phyloP scores from a whole-genome alignment of 352 stramenopile genomes.

The Blastocystis sp. region DNA sequence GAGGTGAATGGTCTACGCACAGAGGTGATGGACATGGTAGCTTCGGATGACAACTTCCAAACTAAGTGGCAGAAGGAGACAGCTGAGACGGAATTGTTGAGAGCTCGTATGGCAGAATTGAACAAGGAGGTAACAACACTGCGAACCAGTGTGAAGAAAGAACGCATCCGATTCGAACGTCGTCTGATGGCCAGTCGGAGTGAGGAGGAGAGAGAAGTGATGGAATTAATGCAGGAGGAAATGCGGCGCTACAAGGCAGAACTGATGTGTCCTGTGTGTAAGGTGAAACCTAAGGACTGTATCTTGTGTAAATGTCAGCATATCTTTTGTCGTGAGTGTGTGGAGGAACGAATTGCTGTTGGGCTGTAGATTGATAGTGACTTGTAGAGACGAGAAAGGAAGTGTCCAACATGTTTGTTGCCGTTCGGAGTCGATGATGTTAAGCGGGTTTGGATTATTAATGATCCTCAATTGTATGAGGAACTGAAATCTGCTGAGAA shows the following conservation, averaged over 20 bases:
- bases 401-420: constrained; percentile 48
- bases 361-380: background rate
- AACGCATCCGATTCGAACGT: constrained; percentile 21
- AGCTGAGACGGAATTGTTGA: background rate
- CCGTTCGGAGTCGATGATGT: constrained; percentile 63
- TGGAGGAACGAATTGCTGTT: constrained; percentile 40
- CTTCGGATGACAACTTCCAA: background rate
- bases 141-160: background rate
- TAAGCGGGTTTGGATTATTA: constrained; percentile 55
- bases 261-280: constrained; percentile 51
- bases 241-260: constrained; percentile 46
- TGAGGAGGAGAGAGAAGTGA: constrained; percentile 30
- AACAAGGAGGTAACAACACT: background rate
- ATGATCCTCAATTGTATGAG: constrained; percentile 56
- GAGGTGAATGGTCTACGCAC: background rate
- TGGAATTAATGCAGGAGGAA: constrained; percentile 61
- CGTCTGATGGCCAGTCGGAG: background rate
- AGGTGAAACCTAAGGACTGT: constrained; percentile 37
- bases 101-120: background rate
- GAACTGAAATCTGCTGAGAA: constrained; percentile 22
- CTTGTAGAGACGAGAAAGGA: constrained; percentile 53
- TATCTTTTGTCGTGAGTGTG: constrained; percentile 59
- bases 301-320: constrained; percentile 52
- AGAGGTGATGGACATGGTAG: background rate
- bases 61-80: background rate